Evolutionary conservation across 805 yeast species (phyloP), one percentile per base, ranked within the genome.

Genomic region (Ogataea populi-albae): DNA sequence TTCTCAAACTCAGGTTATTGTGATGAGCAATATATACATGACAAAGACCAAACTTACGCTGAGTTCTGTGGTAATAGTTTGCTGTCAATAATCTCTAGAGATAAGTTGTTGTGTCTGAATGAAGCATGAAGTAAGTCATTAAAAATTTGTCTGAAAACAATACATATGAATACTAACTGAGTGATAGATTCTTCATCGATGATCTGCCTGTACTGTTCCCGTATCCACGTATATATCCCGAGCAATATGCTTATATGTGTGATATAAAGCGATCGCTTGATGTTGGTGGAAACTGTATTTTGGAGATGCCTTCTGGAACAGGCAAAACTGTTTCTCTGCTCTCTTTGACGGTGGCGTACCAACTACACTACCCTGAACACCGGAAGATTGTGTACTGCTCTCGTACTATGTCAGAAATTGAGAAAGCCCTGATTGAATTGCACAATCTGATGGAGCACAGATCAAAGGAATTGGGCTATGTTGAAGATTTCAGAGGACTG

Each of bases 231-330:
- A 91, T 93, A 37, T 93, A 93, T 58, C 99, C 98, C 2, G 99
- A 93, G 64, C 99, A 93, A 60, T 93, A 93, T 70, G 93, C 89
- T 22, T 93, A 93, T 63, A 93, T 93, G 98, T 78, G 93, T 44
- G 98, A 91, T 60, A 83, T 93, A 47, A 93, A 93, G 65, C 79
- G 81, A 55, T 85, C 97, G 1, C 63, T 93, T 34, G 99, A 93
- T 68, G 95, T 84, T 1, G 98, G 97, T 2, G 98, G 98, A 9
- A 89, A 89, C 57, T 85, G 96, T 62, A 88, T 93, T 36, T 62
- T 93, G 54, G 99, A 93, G 65, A 93, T 93, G 99, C 99, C 99
- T 49, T 93, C 99, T 5, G 99, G 99, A 4, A 93, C 99, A 3
- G 99, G 99, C 27, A 93, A 93, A 59, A 93, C 99, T 24, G 85